Evolutionary conservation across 768 basidiomycete genomes (phyloP).

Genomic region (Scleroderma citrinum): DNA sequence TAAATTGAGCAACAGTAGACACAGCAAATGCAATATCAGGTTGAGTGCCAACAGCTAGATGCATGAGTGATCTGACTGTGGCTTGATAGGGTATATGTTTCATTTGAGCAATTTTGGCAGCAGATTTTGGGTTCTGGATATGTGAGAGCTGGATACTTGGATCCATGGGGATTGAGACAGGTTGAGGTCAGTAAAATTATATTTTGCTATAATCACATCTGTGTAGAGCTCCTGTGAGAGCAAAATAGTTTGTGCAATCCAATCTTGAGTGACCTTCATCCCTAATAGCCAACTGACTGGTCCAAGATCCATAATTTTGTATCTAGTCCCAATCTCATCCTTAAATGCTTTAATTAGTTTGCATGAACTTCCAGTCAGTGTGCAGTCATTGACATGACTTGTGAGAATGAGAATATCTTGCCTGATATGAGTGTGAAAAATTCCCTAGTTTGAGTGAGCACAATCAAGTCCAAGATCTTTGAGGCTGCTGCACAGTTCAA

Average conservation of each 20-base stretch:
- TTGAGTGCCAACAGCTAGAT: not conserved
- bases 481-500: slow-evolving; percentile 12
- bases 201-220: slow-evolving; percentile 22
- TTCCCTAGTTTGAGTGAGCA: not conserved
- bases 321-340: not conserved
- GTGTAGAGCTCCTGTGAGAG: slow-evolving; percentile 20
- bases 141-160: too few species aligned
- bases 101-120: too few species aligned
- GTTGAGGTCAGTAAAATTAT: slow-evolving; percentile 7
- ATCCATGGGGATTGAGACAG: not conserved
- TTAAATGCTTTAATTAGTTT: not conserved
- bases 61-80: slow-evolving; percentile 3
- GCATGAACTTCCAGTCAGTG: not conserved
- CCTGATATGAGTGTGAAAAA: too few species aligned
- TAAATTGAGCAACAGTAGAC: not conserved
- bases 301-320: not conserved
- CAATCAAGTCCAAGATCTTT: not conserved
- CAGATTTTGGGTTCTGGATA: too few species aligned
- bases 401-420: too few species aligned
- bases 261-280: not conserved
- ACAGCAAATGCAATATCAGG: not conserved
- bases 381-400: not conserved
- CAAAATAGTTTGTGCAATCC: not conserved
- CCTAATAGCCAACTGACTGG: too few species aligned
- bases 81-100: too few species aligned